Evolutionary conservation across 306 rosid species (phyloP).

Genomic region (Cajanus cajan): DNA sequence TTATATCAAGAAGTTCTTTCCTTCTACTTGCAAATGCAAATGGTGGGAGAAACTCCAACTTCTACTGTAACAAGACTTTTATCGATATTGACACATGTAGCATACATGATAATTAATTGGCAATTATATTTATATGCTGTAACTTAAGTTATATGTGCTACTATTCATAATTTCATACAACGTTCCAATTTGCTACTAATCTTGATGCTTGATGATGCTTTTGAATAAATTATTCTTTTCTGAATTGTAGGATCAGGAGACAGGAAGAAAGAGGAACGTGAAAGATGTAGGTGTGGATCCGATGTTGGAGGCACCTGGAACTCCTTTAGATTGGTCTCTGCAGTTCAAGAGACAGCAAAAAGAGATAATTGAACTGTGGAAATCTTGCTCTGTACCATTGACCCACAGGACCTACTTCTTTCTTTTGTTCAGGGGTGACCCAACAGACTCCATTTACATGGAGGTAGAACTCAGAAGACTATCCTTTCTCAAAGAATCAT

Average conservation of each 20-base stretch:
- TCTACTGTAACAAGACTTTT: background rate
- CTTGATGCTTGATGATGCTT: background rate
- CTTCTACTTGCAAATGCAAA: slow-evolving; percentile 8
- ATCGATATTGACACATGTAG: background rate
- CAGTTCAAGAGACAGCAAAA: slow-evolving; percentile 76
- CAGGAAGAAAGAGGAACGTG: slow-evolving; percentile 47
- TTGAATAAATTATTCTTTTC: slow-evolving; percentile 23
- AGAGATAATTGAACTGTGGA: slow-evolving; percentile 83
- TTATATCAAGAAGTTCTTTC: background rate
- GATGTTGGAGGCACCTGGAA: slow-evolving; percentile 54
- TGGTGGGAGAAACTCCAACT: slow-evolving; percentile 1
- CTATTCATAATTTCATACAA: background rate
- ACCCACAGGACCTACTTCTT: slow-evolving; percentile 96
- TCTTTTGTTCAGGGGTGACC: slow-evolving; percentile 94
- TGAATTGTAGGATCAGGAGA: slow-evolving; percentile 49
- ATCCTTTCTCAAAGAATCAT: slow-evolving; percentile 75
- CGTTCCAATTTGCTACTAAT: background rate
- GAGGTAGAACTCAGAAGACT: slow-evolving; percentile 92
- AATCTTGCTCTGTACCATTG: slow-evolving; percentile 78
- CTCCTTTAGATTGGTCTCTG: slow-evolving; percentile 69
- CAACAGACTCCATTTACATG: slow-evolving; percentile 84
- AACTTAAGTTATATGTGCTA: background rate
- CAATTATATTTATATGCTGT: background rate
- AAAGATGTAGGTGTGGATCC: slow-evolving; percentile 66
- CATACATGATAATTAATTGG: background rate